phyloP scores from a whole-genome alignment of 1,284 basidiomycete genomes.

The Pholiota adiposa region DNA sequence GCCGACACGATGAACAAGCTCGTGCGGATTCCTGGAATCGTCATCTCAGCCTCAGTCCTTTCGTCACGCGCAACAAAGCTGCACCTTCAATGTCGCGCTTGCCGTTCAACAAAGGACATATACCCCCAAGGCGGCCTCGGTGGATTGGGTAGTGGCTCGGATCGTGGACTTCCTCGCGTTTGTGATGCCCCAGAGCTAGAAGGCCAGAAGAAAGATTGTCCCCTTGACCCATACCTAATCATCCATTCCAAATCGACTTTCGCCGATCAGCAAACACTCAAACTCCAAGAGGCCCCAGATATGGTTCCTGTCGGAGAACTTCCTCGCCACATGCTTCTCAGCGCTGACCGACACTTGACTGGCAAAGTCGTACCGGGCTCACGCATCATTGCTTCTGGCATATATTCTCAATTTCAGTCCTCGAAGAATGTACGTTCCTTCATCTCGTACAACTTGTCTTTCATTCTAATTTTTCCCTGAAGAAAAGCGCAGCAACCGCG shows the following conservation, averaged over 20 bases:
- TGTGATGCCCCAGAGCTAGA: slow-evolving; percentile 81
- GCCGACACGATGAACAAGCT: slow-evolving; percentile 96
- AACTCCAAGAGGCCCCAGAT: slow-evolving; percentile 98
- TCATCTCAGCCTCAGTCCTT: slow-evolving; percentile 95
- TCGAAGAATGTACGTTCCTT: slow-evolving; percentile 71
- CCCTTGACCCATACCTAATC: slow-evolving; percentile 95
- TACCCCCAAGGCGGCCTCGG: slow-evolving; percentile 86
- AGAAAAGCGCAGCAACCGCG: slow-evolving; percentile 80
- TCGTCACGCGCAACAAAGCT: slow-evolving; percentile 93
- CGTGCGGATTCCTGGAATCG: slow-evolving; percentile 96
- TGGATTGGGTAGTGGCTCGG: slow-evolving; percentile 81
- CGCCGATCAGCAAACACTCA: slow-evolving; percentile 95
- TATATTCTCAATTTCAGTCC: slow-evolving; percentile 95
- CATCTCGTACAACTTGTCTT: background rate
- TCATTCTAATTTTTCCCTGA: background rate
- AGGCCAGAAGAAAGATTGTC: slow-evolving; percentile 90
- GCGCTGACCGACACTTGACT: slow-evolving; percentile 88
- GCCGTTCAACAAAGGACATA: slow-evolving; percentile 82
- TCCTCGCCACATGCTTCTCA: slow-evolving; percentile 94
- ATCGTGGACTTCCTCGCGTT: slow-evolving; percentile 79
- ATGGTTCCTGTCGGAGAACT: slow-evolving; percentile 99
- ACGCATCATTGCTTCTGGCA: slow-evolving; percentile 92
- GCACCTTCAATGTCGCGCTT: slow-evolving; percentile 92
- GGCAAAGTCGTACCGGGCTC: slow-evolving; percentile 95
- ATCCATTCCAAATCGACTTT: slow-evolving; percentile 95